Percentiles rank a stretch among this genome's conserved stretches.
These are phyloP conservation scores for Ilex aquifolium DNA, from an alignment of 257 asterid species.

Conservation along the genomic window DNA sequence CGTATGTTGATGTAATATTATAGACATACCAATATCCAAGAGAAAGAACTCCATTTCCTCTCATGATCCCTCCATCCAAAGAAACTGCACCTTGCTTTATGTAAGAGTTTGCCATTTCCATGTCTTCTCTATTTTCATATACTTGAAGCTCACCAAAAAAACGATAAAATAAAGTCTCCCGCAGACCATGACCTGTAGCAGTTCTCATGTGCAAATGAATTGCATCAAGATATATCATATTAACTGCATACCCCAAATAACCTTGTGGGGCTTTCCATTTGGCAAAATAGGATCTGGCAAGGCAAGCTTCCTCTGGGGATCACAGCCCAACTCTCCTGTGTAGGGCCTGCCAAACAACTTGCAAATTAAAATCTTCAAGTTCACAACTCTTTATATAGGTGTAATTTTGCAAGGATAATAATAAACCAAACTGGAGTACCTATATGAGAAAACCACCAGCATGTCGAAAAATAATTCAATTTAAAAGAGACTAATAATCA, in stretches of 20 bases:
- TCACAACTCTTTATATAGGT: too few species aligned
- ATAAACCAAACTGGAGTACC: too few species aligned
- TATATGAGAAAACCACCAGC: not conserved
- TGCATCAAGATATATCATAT: slow-evolving; percentile 33
- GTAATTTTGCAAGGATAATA: too few species aligned
- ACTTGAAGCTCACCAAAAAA: slow-evolving; percentile 70
- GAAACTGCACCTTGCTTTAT: slow-evolving; percentile 48
- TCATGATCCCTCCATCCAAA: slow-evolving; percentile 57
- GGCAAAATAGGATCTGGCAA: slow-evolving; percentile 38
- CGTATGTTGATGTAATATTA: not conserved
- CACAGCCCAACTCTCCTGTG: slow-evolving; percentile 9
- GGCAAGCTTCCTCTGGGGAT: slow-evolving; percentile 27
- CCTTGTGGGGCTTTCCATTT: slow-evolving; percentile 44
- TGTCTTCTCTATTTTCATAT: slow-evolving; percentile 28
- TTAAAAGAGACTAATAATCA: not conserved
- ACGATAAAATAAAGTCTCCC: slow-evolving; percentile 49
- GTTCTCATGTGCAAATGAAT: slow-evolving; percentile 25
- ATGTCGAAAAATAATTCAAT: too few species aligned
- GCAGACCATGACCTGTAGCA: slow-evolving; percentile 35
- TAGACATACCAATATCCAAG: slow-evolving; percentile 37
- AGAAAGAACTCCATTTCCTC: slow-evolving; percentile 41
- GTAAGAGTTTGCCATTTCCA: slow-evolving; percentile 47
- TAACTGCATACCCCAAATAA: slow-evolving; percentile 49
- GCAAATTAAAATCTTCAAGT: too few species aligned
- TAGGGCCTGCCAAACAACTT: slow-evolving; percentile 28